Conservation (phyloP, 2,329 filamentous ascomycete genomes). For the Leptographium flavum region DNA sequence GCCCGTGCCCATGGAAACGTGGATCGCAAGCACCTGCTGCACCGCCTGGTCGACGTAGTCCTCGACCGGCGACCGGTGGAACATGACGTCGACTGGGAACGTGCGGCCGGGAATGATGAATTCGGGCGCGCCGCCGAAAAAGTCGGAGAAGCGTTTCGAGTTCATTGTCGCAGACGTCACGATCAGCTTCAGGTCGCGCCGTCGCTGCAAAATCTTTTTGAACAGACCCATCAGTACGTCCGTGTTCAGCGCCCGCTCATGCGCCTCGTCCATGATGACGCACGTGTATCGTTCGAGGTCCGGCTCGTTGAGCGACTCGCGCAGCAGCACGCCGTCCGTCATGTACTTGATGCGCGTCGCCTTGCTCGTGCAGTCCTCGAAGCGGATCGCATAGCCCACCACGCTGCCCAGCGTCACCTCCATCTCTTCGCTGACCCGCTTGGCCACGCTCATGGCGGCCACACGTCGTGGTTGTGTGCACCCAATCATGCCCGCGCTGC, state of each 20-base stretch:
- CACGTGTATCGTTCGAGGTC: slow-evolving; percentile 94
- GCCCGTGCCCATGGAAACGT: slow-evolving; percentile 82
- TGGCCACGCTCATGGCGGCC: slow-evolving; percentile 96
- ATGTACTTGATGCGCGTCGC: slow-evolving; percentile 97
- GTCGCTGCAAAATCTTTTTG: slow-evolving; percentile 85
- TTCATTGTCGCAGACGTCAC: slow-evolving; percentile 99
- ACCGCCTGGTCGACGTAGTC: slow-evolving; percentile 97
- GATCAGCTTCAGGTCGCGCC: slow-evolving; percentile 87
- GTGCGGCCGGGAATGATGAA: slow-evolving; percentile 93
- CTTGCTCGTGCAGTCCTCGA: slow-evolving; percentile 94
- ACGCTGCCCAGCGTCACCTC: slow-evolving; percentile 74
- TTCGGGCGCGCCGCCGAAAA: slow-evolving; percentile 90
- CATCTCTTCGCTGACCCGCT: slow-evolving; percentile 98
- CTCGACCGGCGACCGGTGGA: slow-evolving; percentile 84
- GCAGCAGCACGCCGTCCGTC: slow-evolving; percentile 89
- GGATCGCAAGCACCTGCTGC: slow-evolving; percentile 87
- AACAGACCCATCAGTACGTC: slow-evolving; percentile 95
- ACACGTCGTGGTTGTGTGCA: slow-evolving; percentile 95
- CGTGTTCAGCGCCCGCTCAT: slow-evolving; percentile 91
- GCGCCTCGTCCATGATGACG: slow-evolving; percentile 98
- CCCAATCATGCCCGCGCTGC: slow-evolving; percentile 74
- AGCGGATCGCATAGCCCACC: slow-evolving; percentile 94
- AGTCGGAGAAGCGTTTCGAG: slow-evolving; percentile 85
- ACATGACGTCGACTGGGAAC: slow-evolving; percentile 94
- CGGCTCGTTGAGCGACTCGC: slow-evolving; percentile 83